phyloP scores from a whole-genome alignment of 2,329 filamentous ascomycete species.

The Claviceps pazoutovae region DNA sequence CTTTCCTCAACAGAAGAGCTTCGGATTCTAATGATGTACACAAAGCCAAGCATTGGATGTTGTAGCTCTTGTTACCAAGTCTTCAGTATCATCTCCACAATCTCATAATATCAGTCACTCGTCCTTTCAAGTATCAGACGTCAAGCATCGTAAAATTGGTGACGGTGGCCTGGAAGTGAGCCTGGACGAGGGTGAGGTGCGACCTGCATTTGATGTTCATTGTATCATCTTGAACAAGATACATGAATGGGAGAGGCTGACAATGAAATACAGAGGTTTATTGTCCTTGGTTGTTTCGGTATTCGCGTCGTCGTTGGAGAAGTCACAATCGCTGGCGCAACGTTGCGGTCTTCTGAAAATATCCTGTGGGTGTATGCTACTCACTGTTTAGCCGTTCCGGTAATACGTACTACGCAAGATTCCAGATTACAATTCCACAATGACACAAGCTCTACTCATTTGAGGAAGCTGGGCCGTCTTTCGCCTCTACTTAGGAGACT shows the following conservation, averaged over 20 bases:
- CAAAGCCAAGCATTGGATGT: background rate
- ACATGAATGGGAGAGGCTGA: constrained; percentile 4
- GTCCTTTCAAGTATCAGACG: constrained; percentile 31
- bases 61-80: background rate
- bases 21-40: background rate
- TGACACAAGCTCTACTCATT: constrained; percentile 30
- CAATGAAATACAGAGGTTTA: constrained; percentile 34
- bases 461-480: constrained; percentile 42
- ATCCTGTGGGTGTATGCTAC: constrained; percentile 50
- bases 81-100: background rate
- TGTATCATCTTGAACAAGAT: constrained; percentile 5
- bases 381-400: constrained; percentile 54
- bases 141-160: constrained; percentile 26
- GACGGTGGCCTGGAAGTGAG: constrained; percentile 28
- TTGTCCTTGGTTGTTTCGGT: constrained; percentile 55
- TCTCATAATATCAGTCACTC: constrained; percentile 22
- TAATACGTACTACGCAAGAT: constrained; percentile 40
- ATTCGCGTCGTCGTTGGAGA: constrained; percentile 47
- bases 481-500: constrained; percentile 54
- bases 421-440: constrained; percentile 41
- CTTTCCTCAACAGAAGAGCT: background rate
- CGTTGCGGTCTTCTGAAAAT: constrained; percentile 33
- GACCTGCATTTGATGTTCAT: constrained; percentile 8
- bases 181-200: constrained; percentile 36
- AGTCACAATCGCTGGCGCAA: constrained; percentile 51